These are phyloP conservation scores for Xylaria castorea DNA, from an alignment of 495 filamentous ascomycete genomes.

Conservation along the genomic window DNA sequence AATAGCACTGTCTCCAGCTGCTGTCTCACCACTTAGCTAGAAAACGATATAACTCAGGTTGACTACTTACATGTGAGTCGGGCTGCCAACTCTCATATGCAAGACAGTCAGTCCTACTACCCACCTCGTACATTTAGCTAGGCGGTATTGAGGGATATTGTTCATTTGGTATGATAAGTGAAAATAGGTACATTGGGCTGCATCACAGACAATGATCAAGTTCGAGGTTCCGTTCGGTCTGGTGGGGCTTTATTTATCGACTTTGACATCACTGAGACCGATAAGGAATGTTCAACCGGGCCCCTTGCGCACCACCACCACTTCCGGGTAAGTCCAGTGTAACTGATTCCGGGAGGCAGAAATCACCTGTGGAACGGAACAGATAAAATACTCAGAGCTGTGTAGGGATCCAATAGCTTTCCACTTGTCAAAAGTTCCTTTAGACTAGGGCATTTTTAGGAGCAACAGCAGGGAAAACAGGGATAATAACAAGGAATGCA, in stretches of 20 bases:
- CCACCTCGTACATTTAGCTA: conserved; percentile 7
- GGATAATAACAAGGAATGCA: not conserved
- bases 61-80: not conserved
- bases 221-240: conserved; percentile 1
- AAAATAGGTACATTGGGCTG: not conserved
- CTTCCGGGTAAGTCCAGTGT: conserved; percentile 17
- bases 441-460: not conserved
- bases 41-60: not conserved
- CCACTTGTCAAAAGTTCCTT: not conserved
- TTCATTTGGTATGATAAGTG: conserved; percentile 1
- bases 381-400: not conserved
- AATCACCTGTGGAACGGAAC: not conserved
- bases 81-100: conserved; percentile 21
- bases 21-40: conserved; percentile 13
- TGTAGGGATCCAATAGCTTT: not conserved
- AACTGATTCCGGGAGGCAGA: not conserved
- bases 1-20: conserved; percentile 3
- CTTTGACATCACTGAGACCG: conserved; percentile 23
- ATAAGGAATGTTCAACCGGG: conserved; percentile 22
- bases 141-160: not conserved
- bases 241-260: conserved; percentile 20
- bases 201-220: not conserved
- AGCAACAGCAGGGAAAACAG: not conserved
- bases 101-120: not conserved
- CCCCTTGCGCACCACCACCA: conserved; percentile 2